These are phyloP conservation scores for Nicotiana undulata DNA, from an alignment of 257 asterid genomes.

Conservation along the genomic window DNA sequence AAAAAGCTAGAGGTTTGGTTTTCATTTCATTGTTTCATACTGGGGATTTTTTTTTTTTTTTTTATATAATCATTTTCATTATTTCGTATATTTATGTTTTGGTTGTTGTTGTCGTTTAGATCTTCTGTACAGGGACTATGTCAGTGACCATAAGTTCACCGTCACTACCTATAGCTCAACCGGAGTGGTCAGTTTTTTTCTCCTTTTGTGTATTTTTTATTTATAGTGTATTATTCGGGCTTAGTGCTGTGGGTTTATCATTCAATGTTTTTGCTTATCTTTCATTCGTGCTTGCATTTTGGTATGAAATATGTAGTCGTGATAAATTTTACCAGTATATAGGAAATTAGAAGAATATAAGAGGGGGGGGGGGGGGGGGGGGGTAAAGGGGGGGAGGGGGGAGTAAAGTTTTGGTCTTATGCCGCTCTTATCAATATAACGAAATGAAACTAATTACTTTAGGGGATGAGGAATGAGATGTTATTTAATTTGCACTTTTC, in stretches of 20 bases:
- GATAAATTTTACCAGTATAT: not conserved
- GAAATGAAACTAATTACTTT: not conserved
- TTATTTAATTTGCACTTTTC: not conserved
- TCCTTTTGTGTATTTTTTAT: not conserved
- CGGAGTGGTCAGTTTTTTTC: slow-evolving; percentile 12
- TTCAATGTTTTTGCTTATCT: not conserved
- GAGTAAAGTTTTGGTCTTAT: not conserved
- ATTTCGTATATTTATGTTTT: not conserved
- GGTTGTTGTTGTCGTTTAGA: slow-evolving; percentile 1
- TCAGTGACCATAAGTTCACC: slow-evolving; percentile 16
- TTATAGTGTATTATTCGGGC: not conserved
- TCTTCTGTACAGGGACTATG: slow-evolving; percentile 20
- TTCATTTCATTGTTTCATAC: not conserved
- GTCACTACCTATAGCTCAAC: slow-evolving; percentile 15
- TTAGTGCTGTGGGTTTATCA: not conserved
- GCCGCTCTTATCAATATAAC: not conserved
- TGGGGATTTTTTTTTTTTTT: not conserved
- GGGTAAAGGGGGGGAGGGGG: too few relatives aligned
- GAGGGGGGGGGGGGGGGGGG: not conserved
- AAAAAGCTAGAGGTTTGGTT: slow-evolving; percentile 4
- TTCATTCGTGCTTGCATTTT: not conserved
- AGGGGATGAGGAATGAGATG: not conserved
- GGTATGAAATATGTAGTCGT: not conserved
- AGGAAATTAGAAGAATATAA: not conserved
- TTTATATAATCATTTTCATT: not conserved